A percentile compares a stretch with the other conserved stretches of the same genome.
Conservation (phyloP, 192 early-diverging fungal species). For the Neocallimastix lanati region DNA sequence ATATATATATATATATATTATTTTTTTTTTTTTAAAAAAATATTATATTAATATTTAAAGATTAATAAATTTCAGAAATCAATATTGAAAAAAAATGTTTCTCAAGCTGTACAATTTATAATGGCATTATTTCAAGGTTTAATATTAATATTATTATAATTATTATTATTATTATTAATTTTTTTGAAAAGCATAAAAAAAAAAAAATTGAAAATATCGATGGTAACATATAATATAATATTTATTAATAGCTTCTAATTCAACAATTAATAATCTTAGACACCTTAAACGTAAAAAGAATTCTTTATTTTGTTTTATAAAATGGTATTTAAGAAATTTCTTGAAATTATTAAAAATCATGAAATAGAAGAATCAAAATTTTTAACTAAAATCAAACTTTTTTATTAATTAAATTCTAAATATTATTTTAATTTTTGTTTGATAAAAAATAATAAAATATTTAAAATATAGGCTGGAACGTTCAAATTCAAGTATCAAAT, state of each 20-base stretch:
- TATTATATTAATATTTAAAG: background rate
- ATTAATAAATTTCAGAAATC: background rate
- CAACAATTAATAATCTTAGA: background rate
- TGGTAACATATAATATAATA: no score
- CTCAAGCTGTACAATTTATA: background rate
- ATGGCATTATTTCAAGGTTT: background rate
- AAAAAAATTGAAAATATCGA: no score
- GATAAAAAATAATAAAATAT: no score
- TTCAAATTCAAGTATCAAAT: background rate
- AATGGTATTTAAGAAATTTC: no score
- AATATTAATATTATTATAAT: no score
- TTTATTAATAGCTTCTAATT: background rate
- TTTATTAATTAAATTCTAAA: no score
- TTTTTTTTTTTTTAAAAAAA: background rate
- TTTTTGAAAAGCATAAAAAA: no score
- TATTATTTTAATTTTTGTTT: no score
- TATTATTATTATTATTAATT: no score
- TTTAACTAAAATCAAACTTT: no score
- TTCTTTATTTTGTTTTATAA: background rate
- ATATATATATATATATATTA: no score
- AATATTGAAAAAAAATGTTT: background rate
- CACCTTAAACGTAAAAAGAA: background rate
- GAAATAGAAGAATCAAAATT: no score
- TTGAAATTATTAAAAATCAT: background rate
- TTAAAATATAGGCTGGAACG: background rate